Percentiles rank a stretch among this genome's conserved stretches.
Evolutionary conservation across 164 flowering plant species (phyloP).

Genomic region (Nymphaea colorata): DNA sequence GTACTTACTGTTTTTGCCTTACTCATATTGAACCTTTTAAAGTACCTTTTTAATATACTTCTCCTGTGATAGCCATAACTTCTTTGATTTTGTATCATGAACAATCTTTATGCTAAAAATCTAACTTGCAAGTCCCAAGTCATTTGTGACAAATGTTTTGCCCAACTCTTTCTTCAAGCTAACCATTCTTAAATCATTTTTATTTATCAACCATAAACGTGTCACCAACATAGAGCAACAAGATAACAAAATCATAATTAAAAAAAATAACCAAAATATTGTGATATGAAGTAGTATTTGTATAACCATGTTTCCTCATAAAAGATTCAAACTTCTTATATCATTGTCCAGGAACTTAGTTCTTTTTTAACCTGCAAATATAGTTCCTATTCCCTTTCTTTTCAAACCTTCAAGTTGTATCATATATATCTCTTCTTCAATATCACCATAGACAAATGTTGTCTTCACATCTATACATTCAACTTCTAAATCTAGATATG

Average conservation of each 20-base stretch:
- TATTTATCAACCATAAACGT: background rate
- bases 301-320: too few species aligned
- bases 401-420: too few species aligned
- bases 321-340: too few species aligned
- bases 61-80: slow-evolving; percentile 1
- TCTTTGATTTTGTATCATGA: background rate
- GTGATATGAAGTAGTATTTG: too few species aligned
- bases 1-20: background rate
- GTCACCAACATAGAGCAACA: background rate
- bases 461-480: too few species aligned
- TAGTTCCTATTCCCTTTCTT: too few species aligned
- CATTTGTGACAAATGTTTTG: slow-evolving; percentile 2
- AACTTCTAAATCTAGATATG: too few species aligned
- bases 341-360: too few species aligned
- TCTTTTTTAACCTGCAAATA: too few species aligned
- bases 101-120: background rate
- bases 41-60: background rate
- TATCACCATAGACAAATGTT: too few species aligned
- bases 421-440: too few species aligned
- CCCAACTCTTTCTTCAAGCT: background rate
- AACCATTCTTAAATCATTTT: background rate
- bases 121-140: background rate
- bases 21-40: background rate
- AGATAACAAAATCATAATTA: background rate
- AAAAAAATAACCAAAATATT: background rate